Percentiles rank a stretch among this genome's conserved stretches.
These are phyloP conservation scores for Plasmodium yoelii DNA, from an alignment of 169 alveolate species.

Conservation along the genomic window DNA sequence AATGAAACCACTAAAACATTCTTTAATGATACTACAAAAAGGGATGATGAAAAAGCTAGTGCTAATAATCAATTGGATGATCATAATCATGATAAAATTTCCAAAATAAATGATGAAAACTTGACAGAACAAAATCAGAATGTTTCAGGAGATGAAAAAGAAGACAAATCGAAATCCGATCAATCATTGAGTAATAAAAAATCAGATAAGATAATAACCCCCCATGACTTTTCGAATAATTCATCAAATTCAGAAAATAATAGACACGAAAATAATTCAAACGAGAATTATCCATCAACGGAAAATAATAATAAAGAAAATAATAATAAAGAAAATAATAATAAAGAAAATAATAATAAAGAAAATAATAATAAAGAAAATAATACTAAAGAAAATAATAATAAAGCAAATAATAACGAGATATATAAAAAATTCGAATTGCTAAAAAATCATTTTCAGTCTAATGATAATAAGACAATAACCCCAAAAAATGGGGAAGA, in stretches of 20 bases:
- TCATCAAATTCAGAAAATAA: neutral
- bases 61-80: too few species aligned
- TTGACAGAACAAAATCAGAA: neutral
- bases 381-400: conserved; percentile 2
- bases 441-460: conserved; percentile 26
- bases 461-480: neutral
- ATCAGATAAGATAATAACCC: conserved; percentile 29
- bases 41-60: too few species aligned
- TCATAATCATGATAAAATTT: neutral
- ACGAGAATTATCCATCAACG: neutral
- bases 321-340: too few species aligned
- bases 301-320: neutral
- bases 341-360: too few species aligned
- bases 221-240: conserved; percentile 34
- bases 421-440: conserved; percentile 26
- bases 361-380: too few species aligned
- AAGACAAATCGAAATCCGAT: neutral
- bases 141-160: neutral
- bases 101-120: neutral
- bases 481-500: neutral
- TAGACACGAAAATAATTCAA: neutral
- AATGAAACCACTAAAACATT: neutral
- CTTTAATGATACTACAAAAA: too few species aligned
- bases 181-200: neutral
- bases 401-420: conserved; percentile 16